Conservation (phyloP, 2,329 filamentous ascomycete genomes). For the Fonsecaea pugnacius region DNA sequence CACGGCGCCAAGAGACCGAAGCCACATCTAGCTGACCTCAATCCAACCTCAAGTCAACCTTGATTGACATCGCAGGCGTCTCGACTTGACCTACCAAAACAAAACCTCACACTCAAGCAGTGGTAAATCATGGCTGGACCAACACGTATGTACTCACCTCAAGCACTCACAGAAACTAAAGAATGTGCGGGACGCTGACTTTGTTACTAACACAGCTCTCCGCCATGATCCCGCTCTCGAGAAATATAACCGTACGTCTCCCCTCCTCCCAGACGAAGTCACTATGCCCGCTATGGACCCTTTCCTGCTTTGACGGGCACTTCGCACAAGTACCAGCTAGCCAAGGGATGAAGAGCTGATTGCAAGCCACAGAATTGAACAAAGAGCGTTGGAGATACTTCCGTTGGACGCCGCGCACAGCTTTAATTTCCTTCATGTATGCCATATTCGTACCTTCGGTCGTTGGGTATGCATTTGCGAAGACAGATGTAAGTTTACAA, state of each 20-base stretch:
- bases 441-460: slow-evolving; percentile 72
- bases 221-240: slow-evolving; percentile 52
- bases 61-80: slow-evolving; percentile 13
- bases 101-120: slow-evolving; percentile 22
- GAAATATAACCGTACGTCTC: slow-evolving; percentile 55
- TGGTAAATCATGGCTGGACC: slow-evolving; percentile 56
- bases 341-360: slow-evolving; percentile 18
- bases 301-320: neutral
- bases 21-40: slow-evolving; percentile 11
- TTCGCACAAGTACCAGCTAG: neutral
- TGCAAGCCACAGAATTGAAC: slow-evolving; percentile 56
- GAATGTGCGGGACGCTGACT: slow-evolving; percentile 37
- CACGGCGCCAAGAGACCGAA: neutral
- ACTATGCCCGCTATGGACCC: neutral
- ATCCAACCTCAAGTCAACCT: neutral
- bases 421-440: slow-evolving; percentile 78
- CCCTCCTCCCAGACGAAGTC: slow-evolving; percentile 1
- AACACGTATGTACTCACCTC: slow-evolving; percentile 47
- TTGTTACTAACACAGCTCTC: slow-evolving; percentile 43
- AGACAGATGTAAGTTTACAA: slow-evolving; percentile 75
- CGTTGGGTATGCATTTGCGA: slow-evolving; percentile 73
- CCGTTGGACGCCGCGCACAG: slow-evolving; percentile 85
- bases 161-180: slow-evolving; percentile 52
- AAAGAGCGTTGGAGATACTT: slow-evolving; percentile 91
- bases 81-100: slow-evolving; percentile 19